phyloP scores from a whole-genome alignment of 192 early-diverging fungal species.

The Coemansia erecta region DNA sequence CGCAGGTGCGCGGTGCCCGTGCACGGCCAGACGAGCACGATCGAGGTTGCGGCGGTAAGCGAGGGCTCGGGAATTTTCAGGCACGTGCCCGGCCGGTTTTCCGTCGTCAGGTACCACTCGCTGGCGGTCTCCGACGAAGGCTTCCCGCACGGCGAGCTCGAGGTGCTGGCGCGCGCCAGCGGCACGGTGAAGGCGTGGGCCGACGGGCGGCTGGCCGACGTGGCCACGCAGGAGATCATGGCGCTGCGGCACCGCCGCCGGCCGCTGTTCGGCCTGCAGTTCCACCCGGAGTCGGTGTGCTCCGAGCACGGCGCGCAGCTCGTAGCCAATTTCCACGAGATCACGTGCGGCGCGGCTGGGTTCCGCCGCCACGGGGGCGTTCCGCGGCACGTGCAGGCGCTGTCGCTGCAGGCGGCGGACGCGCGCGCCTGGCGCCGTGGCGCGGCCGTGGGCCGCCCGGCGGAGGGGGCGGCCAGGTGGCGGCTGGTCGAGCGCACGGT shows the following conservation, averaged over 20 bases:
- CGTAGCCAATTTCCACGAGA: constrained; percentile 66
- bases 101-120: constrained; percentile 89
- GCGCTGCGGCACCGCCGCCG: constrained; percentile 65
- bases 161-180: constrained; percentile 24
- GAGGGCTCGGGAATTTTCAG: constrained; percentile 54
- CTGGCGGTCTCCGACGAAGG: constrained; percentile 62
- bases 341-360: background rate
- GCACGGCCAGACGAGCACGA: constrained; percentile 75
- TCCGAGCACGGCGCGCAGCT: constrained; percentile 72
- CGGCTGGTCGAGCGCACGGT: constrained; percentile 34
- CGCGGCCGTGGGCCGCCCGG: background rate
- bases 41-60: constrained; percentile 25
- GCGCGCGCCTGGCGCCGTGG: background rate
- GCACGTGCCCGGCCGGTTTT: constrained; percentile 62
- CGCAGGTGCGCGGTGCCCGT: constrained; percentile 66
- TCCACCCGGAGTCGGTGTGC: constrained; percentile 95
- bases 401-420: constrained; percentile 25
- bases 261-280: constrained; percentile 89
- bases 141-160: constrained; percentile 20
- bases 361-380: background rate
- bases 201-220: background rate
- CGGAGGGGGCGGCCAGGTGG: background rate
- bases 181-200: constrained; percentile 19
- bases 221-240: constrained; percentile 62
- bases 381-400: constrained; percentile 3